phyloP scores from a whole-genome alignment of 2,329 filamentous ascomycete genomes.

The Cladosporium sp. region DNA sequence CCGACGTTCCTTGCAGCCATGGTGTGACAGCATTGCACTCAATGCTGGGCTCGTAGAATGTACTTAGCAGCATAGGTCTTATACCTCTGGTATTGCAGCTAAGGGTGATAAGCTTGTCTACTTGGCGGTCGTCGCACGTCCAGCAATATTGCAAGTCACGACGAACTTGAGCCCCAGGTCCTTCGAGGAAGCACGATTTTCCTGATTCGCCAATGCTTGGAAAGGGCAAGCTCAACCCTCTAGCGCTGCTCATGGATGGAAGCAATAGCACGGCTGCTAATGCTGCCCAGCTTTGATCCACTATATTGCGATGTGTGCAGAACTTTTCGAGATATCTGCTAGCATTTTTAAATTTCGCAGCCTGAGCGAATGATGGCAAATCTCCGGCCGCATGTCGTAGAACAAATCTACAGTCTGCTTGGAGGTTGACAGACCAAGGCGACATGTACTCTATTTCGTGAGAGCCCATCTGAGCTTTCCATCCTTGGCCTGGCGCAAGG shows the following conservation, averaged over 20 bases:
- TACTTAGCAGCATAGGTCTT: conserved; percentile 2
- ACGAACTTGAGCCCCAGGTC: background rate
- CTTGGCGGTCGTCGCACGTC: background rate
- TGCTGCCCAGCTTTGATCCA: background rate
- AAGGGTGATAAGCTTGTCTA: conserved; percentile 2
- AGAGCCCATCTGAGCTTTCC: background rate
- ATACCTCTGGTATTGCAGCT: conserved; percentile 1
- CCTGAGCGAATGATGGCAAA: background rate
- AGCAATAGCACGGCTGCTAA: background rate
- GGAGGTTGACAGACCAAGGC: background rate
- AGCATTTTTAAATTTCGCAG: background rate
- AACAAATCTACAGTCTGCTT: background rate
- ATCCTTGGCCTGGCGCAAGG: background rate
- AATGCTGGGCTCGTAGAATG: conserved; percentile 4
- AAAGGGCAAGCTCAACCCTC: background rate
- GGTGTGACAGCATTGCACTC: conserved; percentile 2
- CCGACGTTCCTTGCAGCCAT: background rate
- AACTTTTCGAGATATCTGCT: background rate
- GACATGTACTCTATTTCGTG: background rate
- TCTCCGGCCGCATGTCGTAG: background rate
- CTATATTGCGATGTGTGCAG: background rate
- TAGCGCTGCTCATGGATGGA: background rate
- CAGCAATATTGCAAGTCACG: background rate
- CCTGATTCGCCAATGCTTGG: background rate
- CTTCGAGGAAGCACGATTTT: background rate